Base-by-base conservation (phyloP, 78 protist species). In the Dictyostelium citrinum region DNA sequence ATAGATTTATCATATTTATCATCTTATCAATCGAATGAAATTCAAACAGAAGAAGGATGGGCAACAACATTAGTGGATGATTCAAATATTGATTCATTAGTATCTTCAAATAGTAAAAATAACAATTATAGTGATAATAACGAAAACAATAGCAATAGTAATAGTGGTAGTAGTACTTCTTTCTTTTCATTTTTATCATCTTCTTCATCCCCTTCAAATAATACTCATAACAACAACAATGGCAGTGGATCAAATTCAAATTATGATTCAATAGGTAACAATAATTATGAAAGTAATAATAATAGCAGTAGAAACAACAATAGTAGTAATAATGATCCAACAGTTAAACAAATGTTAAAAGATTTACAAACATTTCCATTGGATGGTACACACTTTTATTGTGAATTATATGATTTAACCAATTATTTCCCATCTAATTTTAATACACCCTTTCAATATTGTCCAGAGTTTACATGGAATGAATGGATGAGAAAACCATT, bases 401-500 rank as follows among this genome's bases (percentile, higher is more conserved):
- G 93, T 39, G 93, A 88, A 35, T 67, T 60, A 3, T 88, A 78
- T 68, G 93, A 88, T 67, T 29, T 88, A 20, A 88, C 93, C 5
- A 76, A 78, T 67, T 78, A 78, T 29, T 88, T 88, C 33, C 93
- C 93, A 17, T 88, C 92, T 1, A 43, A 39, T 43, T 31, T 12
- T 16, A n/a, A 37, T 10, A 60, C 85, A 27, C 85, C 93, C 2
- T 39, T 43, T 68, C 92, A 86, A 45, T 88, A 64, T 72, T 64
- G 85, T 45, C 67, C 93, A 60, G 93, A 88, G 35, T 88, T 88
- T 68, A 67, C 93, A 46, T 88, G 93, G 93, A 88, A 88, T 55
- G 93, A 88, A 78, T 88, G 93, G 93, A 10, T 88, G 45, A 60
- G 93, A 68, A 58, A 64, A 61, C 93, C 93, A 78, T 88, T 88